Conservation (phyloP, 352 stramenopile species). For the Phytopythium mirpurense region DNA sequence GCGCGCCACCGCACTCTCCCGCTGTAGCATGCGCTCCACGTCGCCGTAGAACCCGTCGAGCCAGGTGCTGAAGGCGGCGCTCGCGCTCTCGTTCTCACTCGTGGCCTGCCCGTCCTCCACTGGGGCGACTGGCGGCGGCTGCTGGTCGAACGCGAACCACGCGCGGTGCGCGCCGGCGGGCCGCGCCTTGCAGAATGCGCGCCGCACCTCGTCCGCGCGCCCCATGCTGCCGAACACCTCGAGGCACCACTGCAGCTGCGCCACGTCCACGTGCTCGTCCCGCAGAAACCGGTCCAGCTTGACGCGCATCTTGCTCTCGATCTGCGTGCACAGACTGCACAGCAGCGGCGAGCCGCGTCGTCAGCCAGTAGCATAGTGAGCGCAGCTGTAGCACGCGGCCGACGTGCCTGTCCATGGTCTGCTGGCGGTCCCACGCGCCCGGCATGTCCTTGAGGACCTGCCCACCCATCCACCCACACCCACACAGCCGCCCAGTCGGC, state of each 20-base stretch:
- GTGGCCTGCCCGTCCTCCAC: neutral
- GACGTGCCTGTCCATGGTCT: constrained; percentile 34
- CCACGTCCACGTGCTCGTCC: constrained; percentile 34
- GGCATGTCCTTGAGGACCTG: constrained; percentile 54
- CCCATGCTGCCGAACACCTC: constrained; percentile 49
- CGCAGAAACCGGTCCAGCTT: constrained; percentile 34
- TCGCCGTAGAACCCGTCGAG: constrained; percentile 54
- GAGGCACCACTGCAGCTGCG: constrained; percentile 39
- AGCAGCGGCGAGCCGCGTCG: too few relatives aligned
- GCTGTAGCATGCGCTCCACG: constrained; percentile 48
- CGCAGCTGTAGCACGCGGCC: too few relatives aligned
- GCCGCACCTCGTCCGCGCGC: constrained; percentile 29
- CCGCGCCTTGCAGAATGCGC: constrained; percentile 42
- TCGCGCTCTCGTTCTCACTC: too few relatives aligned
- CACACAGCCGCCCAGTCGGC: neutral
- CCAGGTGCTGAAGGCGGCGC: constrained; percentile 27
- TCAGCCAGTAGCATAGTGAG: too few relatives aligned
- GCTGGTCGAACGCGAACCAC: constrained; percentile 44
- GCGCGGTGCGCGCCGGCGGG: constrained; percentile 43
- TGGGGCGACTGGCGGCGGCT: constrained; percentile 8
- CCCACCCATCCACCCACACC: neutral
- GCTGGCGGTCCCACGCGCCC: constrained; percentile 42
- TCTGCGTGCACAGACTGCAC: constrained; percentile 38
- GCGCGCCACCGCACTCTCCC: constrained; percentile 30
- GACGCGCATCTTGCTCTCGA: constrained; percentile 44